Evolutionary conservation across 2,329 filamentous ascomycete genomes (phyloP).

Genomic region (Aspergillus amoenus): DNA sequence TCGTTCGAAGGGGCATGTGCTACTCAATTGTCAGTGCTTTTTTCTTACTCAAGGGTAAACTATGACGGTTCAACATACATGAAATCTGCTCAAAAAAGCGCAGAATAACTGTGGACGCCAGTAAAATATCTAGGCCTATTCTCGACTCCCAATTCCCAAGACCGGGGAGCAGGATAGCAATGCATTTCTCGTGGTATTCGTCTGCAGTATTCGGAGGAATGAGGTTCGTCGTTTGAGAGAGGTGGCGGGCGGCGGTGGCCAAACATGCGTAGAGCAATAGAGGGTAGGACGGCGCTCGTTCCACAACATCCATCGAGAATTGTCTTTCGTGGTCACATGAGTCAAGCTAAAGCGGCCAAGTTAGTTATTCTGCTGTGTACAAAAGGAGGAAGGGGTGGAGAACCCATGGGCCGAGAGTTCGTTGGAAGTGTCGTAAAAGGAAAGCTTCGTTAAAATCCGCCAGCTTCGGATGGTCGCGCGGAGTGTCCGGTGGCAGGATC

Average conservation of each 20-base stretch:
- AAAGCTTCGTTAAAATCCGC: constrained; percentile 33
- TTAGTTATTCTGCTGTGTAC: constrained; percentile 12
- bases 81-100: constrained; percentile 39
- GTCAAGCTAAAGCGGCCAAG: constrained; percentile 25
- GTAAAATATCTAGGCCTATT: constrained; percentile 34
- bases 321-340: constrained; percentile 32
- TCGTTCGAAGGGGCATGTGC: constrained; percentile 34
- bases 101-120: constrained; percentile 35
- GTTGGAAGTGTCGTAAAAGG: constrained; percentile 35
- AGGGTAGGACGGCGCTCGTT: constrained; percentile 30
- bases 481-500: constrained; percentile 18
- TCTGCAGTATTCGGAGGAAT: constrained; percentile 31
- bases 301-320: constrained; percentile 32
- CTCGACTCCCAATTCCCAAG: constrained; percentile 31
- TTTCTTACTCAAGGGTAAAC: not conserved
- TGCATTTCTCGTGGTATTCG: constrained; percentile 35
- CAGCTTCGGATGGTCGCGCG: constrained; percentile 26
- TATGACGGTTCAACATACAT: constrained; percentile 21
- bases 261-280: constrained; percentile 35
- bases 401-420: constrained; percentile 34
- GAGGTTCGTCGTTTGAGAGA: constrained; percentile 31
- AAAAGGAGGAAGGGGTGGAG: constrained; percentile 1
- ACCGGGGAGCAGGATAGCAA: constrained; percentile 34
- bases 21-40: constrained; percentile 14
- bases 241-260: constrained; percentile 34